phyloP scores from a whole-genome alignment of 2,329 filamentous ascomycete genomes.

The Chlorencoelia australis region DNA sequence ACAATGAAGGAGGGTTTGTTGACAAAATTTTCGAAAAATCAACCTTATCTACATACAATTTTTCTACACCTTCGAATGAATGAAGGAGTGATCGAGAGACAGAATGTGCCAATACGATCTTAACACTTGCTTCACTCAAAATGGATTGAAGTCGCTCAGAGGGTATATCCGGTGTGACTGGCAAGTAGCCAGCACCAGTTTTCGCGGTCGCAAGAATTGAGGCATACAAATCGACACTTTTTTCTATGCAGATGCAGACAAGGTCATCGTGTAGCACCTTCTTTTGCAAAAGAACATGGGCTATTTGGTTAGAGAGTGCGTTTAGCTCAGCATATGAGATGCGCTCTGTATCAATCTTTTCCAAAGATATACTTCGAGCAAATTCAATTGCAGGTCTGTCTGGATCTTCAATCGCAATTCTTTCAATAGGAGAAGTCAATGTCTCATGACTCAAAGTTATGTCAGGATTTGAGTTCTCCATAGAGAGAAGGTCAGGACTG shows the following conservation, averaged over 20 bases:
- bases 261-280: slow-evolving; percentile 43
- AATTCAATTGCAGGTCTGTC: slow-evolving; percentile 55
- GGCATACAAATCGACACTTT: slow-evolving; percentile 62
- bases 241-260: slow-evolving; percentile 69
- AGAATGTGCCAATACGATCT: slow-evolving; percentile 33
- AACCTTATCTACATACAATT: slow-evolving; percentile 24
- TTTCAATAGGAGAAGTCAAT: slow-evolving; percentile 23
- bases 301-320: slow-evolving; percentile 51
- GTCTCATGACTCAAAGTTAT: slow-evolving; percentile 10
- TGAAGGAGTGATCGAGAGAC: slow-evolving; percentile 21
- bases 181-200: slow-evolving; percentile 68
- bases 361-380: slow-evolving; percentile 36
- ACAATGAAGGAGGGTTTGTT: slow-evolving; percentile 12
- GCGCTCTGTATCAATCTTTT: slow-evolving; percentile 28
- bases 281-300: slow-evolving; percentile 39
- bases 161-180: slow-evolving; percentile 65
- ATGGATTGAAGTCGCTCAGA: slow-evolving; percentile 49
- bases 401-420: slow-evolving; percentile 31
- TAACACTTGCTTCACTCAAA: slow-evolving; percentile 47
- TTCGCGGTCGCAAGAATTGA: slow-evolving; percentile 68
- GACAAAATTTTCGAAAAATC: slow-evolving; percentile 13
- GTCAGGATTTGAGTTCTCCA: slow-evolving; percentile 19
- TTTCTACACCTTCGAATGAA: slow-evolving; percentile 10
- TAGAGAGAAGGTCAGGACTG: slow-evolving; percentile 16
- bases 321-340: slow-evolving; percentile 61